phyloP scores from a whole-genome alignment of 1,139 yeast species.

The Saccharomyces pastorianus region DNA sequence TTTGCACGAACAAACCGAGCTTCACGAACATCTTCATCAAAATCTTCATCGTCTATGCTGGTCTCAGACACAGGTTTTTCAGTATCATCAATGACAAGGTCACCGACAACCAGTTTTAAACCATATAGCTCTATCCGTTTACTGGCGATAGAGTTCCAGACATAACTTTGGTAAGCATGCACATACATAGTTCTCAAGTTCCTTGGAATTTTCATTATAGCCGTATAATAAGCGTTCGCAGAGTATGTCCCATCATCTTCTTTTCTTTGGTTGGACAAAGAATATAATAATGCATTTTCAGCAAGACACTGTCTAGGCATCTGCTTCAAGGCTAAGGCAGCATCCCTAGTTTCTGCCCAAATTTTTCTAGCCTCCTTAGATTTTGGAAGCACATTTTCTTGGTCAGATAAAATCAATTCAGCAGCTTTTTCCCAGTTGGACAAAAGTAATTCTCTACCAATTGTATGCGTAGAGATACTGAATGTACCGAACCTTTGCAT shows the following conservation, averaged over 20 bases:
- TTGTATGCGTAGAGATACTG: constrained; percentile 78
- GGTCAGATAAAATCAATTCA: constrained; percentile 72
- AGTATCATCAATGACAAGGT: constrained; percentile 50
- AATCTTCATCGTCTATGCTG: constrained; percentile 37
- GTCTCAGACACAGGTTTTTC: constrained; percentile 19
- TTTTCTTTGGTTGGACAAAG: constrained; percentile 42
- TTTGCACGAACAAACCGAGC: constrained; percentile 54
- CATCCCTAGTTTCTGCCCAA: constrained; percentile 72
- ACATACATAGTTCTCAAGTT: constrained; percentile 90
- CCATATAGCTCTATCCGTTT: constrained; percentile 70
- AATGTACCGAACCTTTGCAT: constrained; percentile 97
- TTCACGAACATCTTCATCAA: constrained; percentile 57
- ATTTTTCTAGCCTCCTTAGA: constrained; percentile 72
- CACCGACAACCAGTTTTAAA: constrained; percentile 66
- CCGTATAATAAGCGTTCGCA: constrained; percentile 55
- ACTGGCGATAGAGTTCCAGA: constrained; percentile 87
- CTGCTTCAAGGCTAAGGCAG: constrained; percentile 51
- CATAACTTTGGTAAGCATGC: constrained; percentile 92
- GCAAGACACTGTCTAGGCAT: constrained; percentile 90
- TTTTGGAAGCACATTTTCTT: constrained; percentile 73
- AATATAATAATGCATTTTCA: constrained; percentile 62
- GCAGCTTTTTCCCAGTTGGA: constrained; percentile 77
- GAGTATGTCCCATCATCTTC: constrained; percentile 41
- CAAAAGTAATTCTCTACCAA: constrained; percentile 65
- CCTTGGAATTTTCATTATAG: constrained; percentile 87